Evolutionary conservation across 257 asterid genomes (phyloP), one percentile per base, ranked within the genome.

Genomic region (Primulina huaijiensis): DNA sequence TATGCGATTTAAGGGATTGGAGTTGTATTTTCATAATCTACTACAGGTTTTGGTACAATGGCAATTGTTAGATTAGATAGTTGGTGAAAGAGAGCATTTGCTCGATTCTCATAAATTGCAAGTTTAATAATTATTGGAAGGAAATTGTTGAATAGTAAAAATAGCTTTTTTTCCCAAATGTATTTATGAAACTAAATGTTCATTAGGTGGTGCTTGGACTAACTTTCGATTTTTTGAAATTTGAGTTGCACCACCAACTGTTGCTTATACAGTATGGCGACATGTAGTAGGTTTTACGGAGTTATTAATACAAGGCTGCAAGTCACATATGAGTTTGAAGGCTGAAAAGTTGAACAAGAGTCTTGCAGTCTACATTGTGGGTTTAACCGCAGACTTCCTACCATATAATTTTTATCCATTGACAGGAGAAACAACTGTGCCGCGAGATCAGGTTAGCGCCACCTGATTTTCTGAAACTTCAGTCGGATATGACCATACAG

Each of bases 361-460:
- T 46, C 20, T 46, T 46, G 53, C n/a, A 3, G n/a, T 35, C 40
- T 3, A 34, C 9, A 7, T 56, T 34, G 6, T 62, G 61, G 69
- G 68, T 31, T 63, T 37, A 65, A 72, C 67, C 8, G 17, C 34
- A 6, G n/a, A 21, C 29, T 10, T 31, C 71, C 67, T 40, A 67
- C 52, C 62, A 8, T 70, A n/a, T 5, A n/a, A 23, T 37, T 69
- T 53, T 29, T n/a, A 69, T 67, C 1, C 74, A 20, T 52, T 77
- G 66, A 62, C 90, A 92, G 96, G 98, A 92, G 90, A 88, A 78
- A 71, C 87, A 84, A 63, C 85, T 92, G 68, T 92, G 98, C 74
- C 86, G 77, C 9, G 98, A 92, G 74, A 83, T 82, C 67, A 75
- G 86, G 71, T 69, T 92, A 74, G 64, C 91, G 20, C 89, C 94